Percentiles rank a stretch among this genome's conserved stretches.
Evolutionary conservation across 768 basidiomycete species (phyloP).

Genomic region (Coprinopsis strossmayeri): DNA sequence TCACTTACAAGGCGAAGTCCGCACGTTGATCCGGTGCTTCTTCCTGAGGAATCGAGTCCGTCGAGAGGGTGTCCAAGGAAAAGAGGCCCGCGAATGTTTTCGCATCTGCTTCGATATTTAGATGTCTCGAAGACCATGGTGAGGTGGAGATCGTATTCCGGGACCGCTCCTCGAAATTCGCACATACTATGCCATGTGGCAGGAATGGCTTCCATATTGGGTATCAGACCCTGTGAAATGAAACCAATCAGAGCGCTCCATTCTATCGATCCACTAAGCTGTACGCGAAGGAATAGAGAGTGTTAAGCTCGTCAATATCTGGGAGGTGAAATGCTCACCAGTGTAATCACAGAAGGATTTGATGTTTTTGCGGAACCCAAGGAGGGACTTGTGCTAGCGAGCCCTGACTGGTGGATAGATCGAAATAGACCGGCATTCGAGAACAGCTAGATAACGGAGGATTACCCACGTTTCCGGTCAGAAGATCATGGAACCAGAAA

Average conservation of each 20-base stretch:
- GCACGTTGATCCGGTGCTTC: slow-evolving; percentile 29
- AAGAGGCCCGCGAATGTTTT: slow-evolving; percentile 8
- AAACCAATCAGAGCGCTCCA: slow-evolving; percentile 20
- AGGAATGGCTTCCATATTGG: not conserved
- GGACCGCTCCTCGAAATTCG: slow-evolving; percentile 11
- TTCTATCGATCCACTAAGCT: slow-evolving; percentile 21
- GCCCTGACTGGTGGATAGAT: not conserved
- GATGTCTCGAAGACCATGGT: slow-evolving; percentile 12
- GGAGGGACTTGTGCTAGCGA: not conserved
- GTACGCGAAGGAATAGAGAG: slow-evolving; percentile 7
- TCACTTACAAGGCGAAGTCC: slow-evolving; percentile 34
- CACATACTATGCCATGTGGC: slow-evolving; percentile 11
- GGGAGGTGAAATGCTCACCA: not conserved
- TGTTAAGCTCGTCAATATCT: not conserved
- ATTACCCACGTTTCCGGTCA: slow-evolving; percentile 1
- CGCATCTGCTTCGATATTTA: slow-evolving; percentile 16
- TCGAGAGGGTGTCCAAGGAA: slow-evolving; percentile 11
- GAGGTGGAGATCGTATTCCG: slow-evolving; percentile 11
- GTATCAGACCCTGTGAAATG: slow-evolving; percentile 5
- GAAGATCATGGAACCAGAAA: not conserved
- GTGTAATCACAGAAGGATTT: not conserved
- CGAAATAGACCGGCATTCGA: not conserved
- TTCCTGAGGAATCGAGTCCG: not conserved
- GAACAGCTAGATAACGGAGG: slow-evolving; percentile 3
- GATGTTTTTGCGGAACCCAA: not conserved